Percentiles rank a stretch among this genome's conserved stretches.
phyloP scores from a whole-genome alignment of 2,329 filamentous ascomycete species.

The Colletotrichum spinosum region DNA sequence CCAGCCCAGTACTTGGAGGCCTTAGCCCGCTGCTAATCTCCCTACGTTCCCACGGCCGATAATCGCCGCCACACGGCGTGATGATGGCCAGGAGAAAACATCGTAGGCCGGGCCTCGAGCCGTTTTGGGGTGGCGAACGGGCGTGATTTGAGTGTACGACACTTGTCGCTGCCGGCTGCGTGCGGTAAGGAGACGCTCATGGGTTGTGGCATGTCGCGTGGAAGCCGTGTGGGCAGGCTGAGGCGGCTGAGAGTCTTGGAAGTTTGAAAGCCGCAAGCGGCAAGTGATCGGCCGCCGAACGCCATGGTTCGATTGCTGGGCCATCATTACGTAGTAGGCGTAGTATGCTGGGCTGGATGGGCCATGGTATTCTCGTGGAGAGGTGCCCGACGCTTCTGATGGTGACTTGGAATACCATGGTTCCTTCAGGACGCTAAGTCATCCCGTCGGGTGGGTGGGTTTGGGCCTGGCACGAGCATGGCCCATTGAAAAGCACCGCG shows the following conservation, averaged over 20 bases:
- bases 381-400: too few species aligned
- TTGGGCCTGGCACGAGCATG: constrained; percentile 1
- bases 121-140: not conserved
- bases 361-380: constrained; percentile 19
- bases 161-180: constrained; percentile 5
- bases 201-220: constrained; percentile 31
- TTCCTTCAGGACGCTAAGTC: too few species aligned
- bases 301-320: constrained; percentile 33
- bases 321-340: constrained; percentile 34
- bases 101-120: constrained; percentile 4
- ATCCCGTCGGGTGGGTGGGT: too few species aligned
- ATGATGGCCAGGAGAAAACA: constrained; percentile 20
- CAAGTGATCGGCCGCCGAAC: constrained; percentile 21
- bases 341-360: constrained; percentile 24
- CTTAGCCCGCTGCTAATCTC: constrained; percentile 7
- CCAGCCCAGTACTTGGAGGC: constrained; percentile 15
- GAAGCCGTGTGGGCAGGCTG: constrained; percentile 32
- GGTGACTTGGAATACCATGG: too few species aligned
- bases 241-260: constrained; percentile 13
- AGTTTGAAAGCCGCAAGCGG: constrained; percentile 22
- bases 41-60: constrained; percentile 26
- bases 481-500: too few species aligned
- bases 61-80: constrained; percentile 17
- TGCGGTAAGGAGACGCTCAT: constrained; percentile 4
- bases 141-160: too few species aligned